These are phyloP conservation scores for Didymella arachidicola DNA, from an alignment of 2,329 filamentous ascomycete species.

Conservation along the genomic window DNA sequence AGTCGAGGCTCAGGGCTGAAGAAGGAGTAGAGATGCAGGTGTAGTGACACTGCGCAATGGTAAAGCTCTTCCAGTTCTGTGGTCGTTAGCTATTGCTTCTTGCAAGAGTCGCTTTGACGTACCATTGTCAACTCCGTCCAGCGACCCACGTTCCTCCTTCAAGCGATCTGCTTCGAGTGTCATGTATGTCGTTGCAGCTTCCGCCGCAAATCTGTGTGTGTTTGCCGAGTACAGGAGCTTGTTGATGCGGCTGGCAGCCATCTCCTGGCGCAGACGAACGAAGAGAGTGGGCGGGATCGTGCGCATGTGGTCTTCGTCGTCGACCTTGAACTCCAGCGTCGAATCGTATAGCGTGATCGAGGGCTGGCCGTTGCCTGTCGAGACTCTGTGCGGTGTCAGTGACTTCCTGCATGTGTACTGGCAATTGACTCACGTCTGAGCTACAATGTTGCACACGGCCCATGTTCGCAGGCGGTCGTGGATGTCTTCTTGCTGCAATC, in stretches of 20 bases:
- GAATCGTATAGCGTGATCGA: conserved; percentile 80
- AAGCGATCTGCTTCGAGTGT: conserved; percentile 47
- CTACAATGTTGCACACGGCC: conserved; percentile 86
- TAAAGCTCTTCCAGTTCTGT: conserved; percentile 65
- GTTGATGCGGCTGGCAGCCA: conserved; percentile 50
- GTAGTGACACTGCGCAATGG: conserved; percentile 74
- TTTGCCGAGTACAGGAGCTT: conserved; percentile 48
- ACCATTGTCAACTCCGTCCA: conserved; percentile 49
- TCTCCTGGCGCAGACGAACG: conserved; percentile 49
- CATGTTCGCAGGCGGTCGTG: conserved; percentile 81
- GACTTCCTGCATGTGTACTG: conserved; percentile 7
- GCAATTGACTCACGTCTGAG: conserved; percentile 65
- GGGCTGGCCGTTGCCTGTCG: conserved; percentile 84
- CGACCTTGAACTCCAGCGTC: conserved; percentile 62
- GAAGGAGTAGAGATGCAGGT: conserved; percentile 80
- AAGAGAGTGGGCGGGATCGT: conserved; percentile 48
- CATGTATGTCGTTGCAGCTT: conserved; percentile 45
- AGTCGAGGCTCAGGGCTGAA: conserved; percentile 78
- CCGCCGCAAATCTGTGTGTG: conserved; percentile 42
- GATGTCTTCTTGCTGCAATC: conserved; percentile 80
- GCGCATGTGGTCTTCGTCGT: conserved; percentile 50
- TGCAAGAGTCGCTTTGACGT: conserved; percentile 6
- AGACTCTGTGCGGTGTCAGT: conserved; percentile 61
- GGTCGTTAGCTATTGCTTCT: conserved; percentile 53
- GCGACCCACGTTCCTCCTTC: conserved; percentile 43